These are phyloP conservation scores for Backusella psychrophila DNA, from an alignment of 192 early-diverging fungal genomes.

Conservation along the genomic window DNA sequence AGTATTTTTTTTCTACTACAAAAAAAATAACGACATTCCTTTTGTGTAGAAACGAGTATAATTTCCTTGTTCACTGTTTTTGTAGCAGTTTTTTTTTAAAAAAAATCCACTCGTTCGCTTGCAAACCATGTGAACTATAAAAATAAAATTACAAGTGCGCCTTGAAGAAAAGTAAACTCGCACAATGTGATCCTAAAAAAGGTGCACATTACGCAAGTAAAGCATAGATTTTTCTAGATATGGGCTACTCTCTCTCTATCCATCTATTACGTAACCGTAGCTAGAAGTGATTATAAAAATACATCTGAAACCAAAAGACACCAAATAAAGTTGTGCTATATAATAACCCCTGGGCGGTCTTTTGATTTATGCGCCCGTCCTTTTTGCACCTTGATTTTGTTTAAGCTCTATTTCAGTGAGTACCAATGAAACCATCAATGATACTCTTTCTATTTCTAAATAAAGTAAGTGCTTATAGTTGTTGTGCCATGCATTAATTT, in stretches of 20 bases:
- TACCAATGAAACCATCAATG: too few relatives aligned
- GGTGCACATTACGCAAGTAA: neutral
- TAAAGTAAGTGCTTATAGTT: too few relatives aligned
- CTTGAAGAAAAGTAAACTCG: neutral
- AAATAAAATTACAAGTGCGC: neutral
- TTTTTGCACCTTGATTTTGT: too few relatives aligned
- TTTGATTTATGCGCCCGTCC: neutral
- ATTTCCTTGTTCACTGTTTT: neutral
- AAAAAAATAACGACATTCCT: too few relatives aligned
- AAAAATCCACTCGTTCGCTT: neutral
- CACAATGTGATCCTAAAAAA: neutral
- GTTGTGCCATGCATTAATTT: neutral
- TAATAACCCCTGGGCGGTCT: neutral
- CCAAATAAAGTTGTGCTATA: neutral
- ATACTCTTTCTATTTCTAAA: too few relatives aligned
- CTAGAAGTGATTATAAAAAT: too few relatives aligned
- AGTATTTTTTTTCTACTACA: too few relatives aligned
- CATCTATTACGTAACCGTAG: too few relatives aligned
- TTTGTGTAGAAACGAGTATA: neutral
- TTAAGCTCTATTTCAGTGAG: neutral
- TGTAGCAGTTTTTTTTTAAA: too few relatives aligned
- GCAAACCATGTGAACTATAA: neutral
- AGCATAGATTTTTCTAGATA: neutral
- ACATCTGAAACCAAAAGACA: neutral
- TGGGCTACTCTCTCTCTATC: neutral